Conservation (phyloP, 2,329 filamentous ascomycete species). For the Mariannaea elegans region DNA sequence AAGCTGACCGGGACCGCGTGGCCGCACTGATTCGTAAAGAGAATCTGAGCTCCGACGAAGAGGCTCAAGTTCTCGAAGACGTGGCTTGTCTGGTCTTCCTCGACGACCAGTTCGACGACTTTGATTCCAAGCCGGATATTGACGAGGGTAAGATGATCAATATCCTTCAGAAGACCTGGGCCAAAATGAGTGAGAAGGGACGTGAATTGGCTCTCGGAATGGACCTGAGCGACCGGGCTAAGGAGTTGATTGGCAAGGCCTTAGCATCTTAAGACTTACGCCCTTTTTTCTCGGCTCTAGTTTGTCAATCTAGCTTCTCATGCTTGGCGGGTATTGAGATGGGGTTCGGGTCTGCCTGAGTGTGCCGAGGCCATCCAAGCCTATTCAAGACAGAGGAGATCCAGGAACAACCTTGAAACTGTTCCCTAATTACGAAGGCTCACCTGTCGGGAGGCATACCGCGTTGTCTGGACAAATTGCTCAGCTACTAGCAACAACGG, state of each 20-base stretch:
- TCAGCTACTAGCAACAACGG: not conserved
- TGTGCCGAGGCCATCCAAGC: not conserved
- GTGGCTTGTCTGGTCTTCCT: conserved; percentile 88
- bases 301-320: too few species aligned
- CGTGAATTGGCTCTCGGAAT: conserved; percentile 72
- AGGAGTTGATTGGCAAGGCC: conserved; percentile 70
- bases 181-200: conserved; percentile 74
- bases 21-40: conserved; percentile 83
- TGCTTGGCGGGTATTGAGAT: not conserved
- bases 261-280: conserved; percentile 47
- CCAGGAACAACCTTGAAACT: not conserved
- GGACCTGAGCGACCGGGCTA: conserved; percentile 69
- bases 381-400: not conserved
- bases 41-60: conserved; percentile 65
- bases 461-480: not conserved
- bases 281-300: too few species aligned
- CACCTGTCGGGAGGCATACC: not conserved
- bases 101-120: conserved; percentile 85
- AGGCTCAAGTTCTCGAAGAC: conserved; percentile 83
- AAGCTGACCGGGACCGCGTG: conserved; percentile 67
- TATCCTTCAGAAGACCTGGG: conserved; percentile 79
- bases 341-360: not conserved
- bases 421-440: not conserved
- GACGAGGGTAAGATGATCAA: conserved; percentile 81
- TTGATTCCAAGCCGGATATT: conserved; percentile 70